phyloP scores from a whole-genome alignment of 306 rosid species.

The Castanea crenata region DNA sequence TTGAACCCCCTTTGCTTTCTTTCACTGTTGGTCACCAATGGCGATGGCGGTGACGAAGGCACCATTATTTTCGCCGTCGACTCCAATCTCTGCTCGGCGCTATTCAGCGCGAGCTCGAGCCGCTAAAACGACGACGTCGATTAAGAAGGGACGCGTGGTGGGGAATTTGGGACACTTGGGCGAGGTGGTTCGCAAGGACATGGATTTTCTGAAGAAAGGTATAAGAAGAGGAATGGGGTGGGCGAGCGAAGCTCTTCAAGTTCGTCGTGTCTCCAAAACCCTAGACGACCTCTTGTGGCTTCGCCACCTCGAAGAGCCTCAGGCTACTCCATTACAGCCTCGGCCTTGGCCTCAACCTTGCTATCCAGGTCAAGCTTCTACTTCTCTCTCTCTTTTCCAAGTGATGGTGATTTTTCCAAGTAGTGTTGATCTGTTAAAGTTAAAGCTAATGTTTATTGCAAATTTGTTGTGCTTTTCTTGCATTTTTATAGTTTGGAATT shows the following conservation, averaged over 20 bases:
- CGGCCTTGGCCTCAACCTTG: slow-evolving; percentile 78
- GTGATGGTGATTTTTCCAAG: not conserved
- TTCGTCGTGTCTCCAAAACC: slow-evolving; percentile 58
- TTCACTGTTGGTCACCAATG: slow-evolving; percentile 17
- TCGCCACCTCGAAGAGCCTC: slow-evolving; percentile 72
- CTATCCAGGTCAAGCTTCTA: slow-evolving; percentile 61
- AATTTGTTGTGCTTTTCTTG: too few relatives aligned
- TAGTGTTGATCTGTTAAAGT: not conserved
- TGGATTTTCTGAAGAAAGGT: slow-evolving; percentile 62
- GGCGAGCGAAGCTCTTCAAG: slow-evolving; percentile 63
- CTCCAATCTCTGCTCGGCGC: slow-evolving; percentile 20
- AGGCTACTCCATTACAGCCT: slow-evolving; percentile 40
- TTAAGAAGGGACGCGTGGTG: slow-evolving; percentile 32
- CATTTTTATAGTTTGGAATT: too few relatives aligned
- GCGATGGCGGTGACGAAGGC: slow-evolving; percentile 39
- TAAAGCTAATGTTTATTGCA: not conserved
- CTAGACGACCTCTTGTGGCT: slow-evolving; percentile 74
- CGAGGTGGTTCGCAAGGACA: slow-evolving; percentile 62
- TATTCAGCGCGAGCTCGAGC: slow-evolving; percentile 24
- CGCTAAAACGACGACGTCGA: slow-evolving; percentile 19
- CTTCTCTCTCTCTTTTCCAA: not conserved
- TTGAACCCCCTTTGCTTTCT: not conserved
- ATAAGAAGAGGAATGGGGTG: slow-evolving; percentile 53
- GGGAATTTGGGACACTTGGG: slow-evolving; percentile 69
- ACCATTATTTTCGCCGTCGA: slow-evolving; percentile 25